phyloP scores from a whole-genome alignment of 78 protist genomes.

The Dictyostelium purpureum region DNA sequence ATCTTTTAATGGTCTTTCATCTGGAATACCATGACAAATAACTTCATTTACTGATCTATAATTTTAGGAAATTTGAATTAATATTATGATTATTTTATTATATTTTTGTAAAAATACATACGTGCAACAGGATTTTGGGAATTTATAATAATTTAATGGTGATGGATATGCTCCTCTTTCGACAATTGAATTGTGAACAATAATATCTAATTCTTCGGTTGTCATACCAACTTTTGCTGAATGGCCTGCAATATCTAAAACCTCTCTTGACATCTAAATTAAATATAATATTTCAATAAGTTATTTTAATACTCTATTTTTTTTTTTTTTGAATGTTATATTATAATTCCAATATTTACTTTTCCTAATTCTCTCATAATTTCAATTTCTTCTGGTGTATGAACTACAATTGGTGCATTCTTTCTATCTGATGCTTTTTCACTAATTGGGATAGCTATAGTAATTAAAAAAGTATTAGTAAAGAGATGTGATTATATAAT shows the following conservation, averaged over 20 bases:
- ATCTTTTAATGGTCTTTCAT: slow-evolving; percentile 82
- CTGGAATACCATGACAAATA: slow-evolving; percentile 99
- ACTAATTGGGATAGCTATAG: slow-evolving; percentile 39
- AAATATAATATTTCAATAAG: not conserved
- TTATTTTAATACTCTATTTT: not conserved
- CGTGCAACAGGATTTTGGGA: slow-evolving; percentile 96
- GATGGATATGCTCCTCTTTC: slow-evolving; percentile 95
- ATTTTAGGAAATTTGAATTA: not conserved
- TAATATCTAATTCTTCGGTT: slow-evolving; percentile 92
- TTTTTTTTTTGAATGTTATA: not conserved
- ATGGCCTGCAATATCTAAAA: slow-evolving; percentile 90
- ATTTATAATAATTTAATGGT: slow-evolving; percentile 94
- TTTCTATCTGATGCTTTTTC: slow-evolving; percentile 55
- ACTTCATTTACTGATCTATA: slow-evolving; percentile 91
- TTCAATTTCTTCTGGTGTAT: slow-evolving; percentile 54
- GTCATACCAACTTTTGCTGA: slow-evolving; percentile 91
- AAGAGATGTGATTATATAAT: not conserved
- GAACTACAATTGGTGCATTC: slow-evolving; percentile 21
- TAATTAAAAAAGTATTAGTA: not conserved
- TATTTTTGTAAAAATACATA: slow-evolving; percentile 3
- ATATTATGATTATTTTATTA: not conserved
- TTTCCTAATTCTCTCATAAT: slow-evolving; percentile 51
- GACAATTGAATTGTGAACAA: slow-evolving; percentile 90
- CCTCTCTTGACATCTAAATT: slow-evolving; percentile 85
- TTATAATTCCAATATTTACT: not conserved